A percentile compares a stretch with the other conserved stretches of the same genome.
Evolutionary conservation across 805 yeast species (phyloP).

Genomic region (Isabelozyma pseudorhagii): DNA sequence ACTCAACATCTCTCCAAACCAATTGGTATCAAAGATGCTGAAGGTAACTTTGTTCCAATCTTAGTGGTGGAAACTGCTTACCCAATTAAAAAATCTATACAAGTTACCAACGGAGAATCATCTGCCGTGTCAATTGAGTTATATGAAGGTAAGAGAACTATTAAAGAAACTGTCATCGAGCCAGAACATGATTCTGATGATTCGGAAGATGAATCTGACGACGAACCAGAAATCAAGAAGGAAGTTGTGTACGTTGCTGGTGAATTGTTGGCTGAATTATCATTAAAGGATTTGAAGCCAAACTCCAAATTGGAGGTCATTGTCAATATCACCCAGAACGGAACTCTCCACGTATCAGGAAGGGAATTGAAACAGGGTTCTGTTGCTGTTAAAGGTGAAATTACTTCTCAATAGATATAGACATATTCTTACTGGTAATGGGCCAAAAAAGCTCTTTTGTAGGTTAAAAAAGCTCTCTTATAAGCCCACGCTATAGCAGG

Average conservation of each 20-base stretch:
- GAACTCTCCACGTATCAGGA: slow-evolving; percentile 61
- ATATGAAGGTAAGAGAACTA: slow-evolving; percentile 80
- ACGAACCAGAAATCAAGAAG: slow-evolving; percentile 85
- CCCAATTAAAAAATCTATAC: slow-evolving; percentile 78
- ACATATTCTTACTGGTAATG: neutral
- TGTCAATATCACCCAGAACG: slow-evolving; percentile 63
- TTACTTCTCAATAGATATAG: slow-evolving; percentile 13
- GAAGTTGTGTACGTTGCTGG: slow-evolving; percentile 74
- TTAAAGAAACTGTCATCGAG: slow-evolving; percentile 80
- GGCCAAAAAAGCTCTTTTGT: too few relatives aligned
- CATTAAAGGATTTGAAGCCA: slow-evolving; percentile 64
- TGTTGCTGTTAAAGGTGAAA: slow-evolving; percentile 54
- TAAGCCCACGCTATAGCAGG: too few relatives aligned
- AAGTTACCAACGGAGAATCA: slow-evolving; percentile 59
- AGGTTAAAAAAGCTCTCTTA: too few relatives aligned
- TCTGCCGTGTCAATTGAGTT: slow-evolving; percentile 63
- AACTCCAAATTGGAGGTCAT: slow-evolving; percentile 67
- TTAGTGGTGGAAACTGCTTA: slow-evolving; percentile 82
- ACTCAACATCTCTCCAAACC: slow-evolving; percentile 84
- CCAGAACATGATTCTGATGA: slow-evolving; percentile 53
- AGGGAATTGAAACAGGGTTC: slow-evolving; percentile 63
- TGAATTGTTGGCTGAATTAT: slow-evolving; percentile 72
- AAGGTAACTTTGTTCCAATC: slow-evolving; percentile 69
- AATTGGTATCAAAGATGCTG: slow-evolving; percentile 76
- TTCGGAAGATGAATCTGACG: slow-evolving; percentile 55